These are phyloP conservation scores for Pythium phragmiticola DNA, from an alignment of 352 stramenopile species.

Conservation along the genomic window DNA sequence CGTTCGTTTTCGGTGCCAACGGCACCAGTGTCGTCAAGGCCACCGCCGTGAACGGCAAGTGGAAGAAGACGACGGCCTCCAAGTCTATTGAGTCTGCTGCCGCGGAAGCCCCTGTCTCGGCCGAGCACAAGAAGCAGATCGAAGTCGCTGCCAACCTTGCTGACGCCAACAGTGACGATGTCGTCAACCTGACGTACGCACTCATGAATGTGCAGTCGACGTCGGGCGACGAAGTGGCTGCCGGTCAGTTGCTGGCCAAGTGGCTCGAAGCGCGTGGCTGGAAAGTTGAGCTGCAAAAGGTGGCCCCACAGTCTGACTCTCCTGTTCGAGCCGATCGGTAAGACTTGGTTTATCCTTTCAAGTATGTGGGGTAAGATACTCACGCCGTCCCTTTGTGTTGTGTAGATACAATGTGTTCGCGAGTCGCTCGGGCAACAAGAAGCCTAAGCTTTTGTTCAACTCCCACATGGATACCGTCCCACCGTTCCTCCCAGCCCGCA, in stretches of 20 bases:
- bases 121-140: slow-evolving; percentile 47
- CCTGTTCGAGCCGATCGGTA: slow-evolving; percentile 59
- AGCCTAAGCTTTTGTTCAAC: slow-evolving; percentile 74
- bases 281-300: slow-evolving; percentile 74
- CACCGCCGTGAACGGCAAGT: slow-evolving; percentile 73
- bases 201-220: slow-evolving; percentile 75
- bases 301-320: slow-evolving; percentile 58
- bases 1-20: slow-evolving; percentile 73
- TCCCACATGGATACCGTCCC: slow-evolving; percentile 87
- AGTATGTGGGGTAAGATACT: neutral
- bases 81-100: slow-evolving; percentile 7
- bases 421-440: slow-evolving; percentile 51
- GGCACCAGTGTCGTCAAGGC: slow-evolving; percentile 69
- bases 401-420: slow-evolving; percentile 77
- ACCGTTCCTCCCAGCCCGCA: slow-evolving; percentile 61
- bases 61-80: slow-evolving; percentile 39
- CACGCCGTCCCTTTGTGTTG: neutral
- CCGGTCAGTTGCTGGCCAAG: slow-evolving; percentile 59
- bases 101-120: slow-evolving; percentile 25
- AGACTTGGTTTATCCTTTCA: neutral
- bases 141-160: slow-evolving; percentile 47
- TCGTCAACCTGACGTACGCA: slow-evolving; percentile 59
- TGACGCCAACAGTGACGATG: slow-evolving; percentile 56
- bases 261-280: slow-evolving; percentile 70
- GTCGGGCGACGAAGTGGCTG: slow-evolving; percentile 67